These are phyloP conservation scores for Hypoxylon rubiginosum DNA, from an alignment of 2,329 filamentous ascomycete species.

Conservation along the genomic window DNA sequence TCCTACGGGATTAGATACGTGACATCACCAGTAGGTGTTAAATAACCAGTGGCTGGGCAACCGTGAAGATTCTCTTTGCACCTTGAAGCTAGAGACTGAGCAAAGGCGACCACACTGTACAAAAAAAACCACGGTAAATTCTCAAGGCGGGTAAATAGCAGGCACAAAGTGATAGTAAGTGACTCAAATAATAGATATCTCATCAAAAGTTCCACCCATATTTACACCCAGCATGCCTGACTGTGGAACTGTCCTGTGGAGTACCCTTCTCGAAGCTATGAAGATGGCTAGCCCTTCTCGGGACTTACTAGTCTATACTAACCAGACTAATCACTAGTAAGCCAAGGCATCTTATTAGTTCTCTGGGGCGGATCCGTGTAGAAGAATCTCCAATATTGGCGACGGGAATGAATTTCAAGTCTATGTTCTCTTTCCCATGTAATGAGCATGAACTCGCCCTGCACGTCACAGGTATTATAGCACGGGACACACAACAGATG, in stretches of 20 bases:
- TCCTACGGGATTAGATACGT: background rate
- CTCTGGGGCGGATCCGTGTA: background rate
- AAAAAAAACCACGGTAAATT: background rate
- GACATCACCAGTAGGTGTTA: background rate
- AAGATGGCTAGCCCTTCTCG: background rate
- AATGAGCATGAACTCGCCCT: background rate
- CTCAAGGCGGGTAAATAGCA: background rate
- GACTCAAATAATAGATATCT: background rate
- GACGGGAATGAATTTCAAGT: background rate
- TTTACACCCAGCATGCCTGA: background rate
- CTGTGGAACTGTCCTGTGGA: background rate
- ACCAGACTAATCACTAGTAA: background rate
- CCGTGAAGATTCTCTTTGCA: background rate
- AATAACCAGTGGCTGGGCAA: background rate
- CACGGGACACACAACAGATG: no score
- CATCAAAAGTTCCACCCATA: background rate
- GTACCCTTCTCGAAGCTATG: background rate
- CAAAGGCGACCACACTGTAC: no score
- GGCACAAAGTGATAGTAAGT: background rate
- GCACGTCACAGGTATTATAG: background rate
- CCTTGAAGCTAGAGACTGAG: background rate
- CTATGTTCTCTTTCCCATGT: background rate
- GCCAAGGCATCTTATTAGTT: background rate
- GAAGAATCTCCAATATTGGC: background rate
- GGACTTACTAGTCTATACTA: background rate